Evolutionary conservation across 495 filamentous ascomycete species (phyloP).

Genomic region (Chaetomium fimeti): DNA sequence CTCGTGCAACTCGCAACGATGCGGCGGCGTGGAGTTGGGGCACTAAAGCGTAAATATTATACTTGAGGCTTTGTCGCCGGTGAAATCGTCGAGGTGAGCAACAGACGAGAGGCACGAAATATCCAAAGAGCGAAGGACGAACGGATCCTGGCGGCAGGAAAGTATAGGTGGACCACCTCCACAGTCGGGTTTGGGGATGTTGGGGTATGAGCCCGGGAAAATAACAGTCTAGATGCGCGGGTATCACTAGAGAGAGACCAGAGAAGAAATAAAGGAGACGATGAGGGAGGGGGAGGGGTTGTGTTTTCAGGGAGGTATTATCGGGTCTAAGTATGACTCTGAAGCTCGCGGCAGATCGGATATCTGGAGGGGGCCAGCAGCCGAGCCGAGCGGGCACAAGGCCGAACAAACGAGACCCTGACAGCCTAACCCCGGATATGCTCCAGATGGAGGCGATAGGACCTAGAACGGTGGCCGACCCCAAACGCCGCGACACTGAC

Average conservation of each 20-base stretch:
- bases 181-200: constrained; percentile 9
- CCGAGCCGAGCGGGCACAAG: constrained; percentile 28
- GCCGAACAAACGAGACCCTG: constrained; percentile 10
- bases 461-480: constrained; percentile 2
- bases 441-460: not conserved
- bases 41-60: not conserved
- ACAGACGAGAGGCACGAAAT: not conserved
- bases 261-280: not conserved
- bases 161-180: constrained; percentile 11
- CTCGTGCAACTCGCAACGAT: not conserved
- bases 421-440: not conserved
- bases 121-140: constrained; percentile 8
- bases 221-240: not conserved
- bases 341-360: constrained; percentile 22
- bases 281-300: not conserved
- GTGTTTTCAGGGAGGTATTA: not conserved
- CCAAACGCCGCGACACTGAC: constrained; percentile 4
- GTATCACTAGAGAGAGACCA: constrained; percentile 20
- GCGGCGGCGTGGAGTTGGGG: not conserved
- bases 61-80: not conserved
- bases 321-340: constrained; percentile 23
- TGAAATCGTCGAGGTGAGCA: not conserved
- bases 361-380: constrained; percentile 16
- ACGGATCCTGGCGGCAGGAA: constrained; percentile 14
- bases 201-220: not conserved